Percentiles rank a stretch among this genome's conserved stretches.
Conservation (phyloP, 2,329 filamentous ascomycete species). For the Fusarium oxysporum region DNA sequence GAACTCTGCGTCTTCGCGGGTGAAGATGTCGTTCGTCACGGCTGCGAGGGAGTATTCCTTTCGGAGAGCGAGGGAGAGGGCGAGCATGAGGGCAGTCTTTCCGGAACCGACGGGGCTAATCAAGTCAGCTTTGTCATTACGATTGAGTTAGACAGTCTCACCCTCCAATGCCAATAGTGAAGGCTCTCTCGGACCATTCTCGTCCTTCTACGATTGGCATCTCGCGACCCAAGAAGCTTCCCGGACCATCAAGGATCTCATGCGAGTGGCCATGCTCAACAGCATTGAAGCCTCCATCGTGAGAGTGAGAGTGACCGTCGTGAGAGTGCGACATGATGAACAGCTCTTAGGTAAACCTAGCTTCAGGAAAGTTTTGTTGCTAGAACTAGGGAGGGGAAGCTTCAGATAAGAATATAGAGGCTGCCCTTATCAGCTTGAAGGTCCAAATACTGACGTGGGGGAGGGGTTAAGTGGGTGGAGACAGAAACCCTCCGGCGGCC, state of each 20-base stretch:
- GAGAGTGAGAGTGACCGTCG: constrained; percentile 68
- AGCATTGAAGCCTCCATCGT: constrained; percentile 63
- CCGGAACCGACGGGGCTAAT: constrained; percentile 91
- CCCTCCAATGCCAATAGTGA: constrained; percentile 98
- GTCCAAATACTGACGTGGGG: constrained; percentile 23
- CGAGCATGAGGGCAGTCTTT: constrained; percentile 97
- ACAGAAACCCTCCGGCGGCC: constrained; percentile 2
- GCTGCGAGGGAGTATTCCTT: constrained; percentile 87
- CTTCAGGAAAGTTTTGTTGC: background rate
- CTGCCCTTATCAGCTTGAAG: constrained; percentile 35
- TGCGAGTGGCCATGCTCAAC: constrained; percentile 93
- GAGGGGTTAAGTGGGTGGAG: constrained; percentile 18
- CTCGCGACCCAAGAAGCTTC: constrained; percentile 88
- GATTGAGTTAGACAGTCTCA: constrained; percentile 55
- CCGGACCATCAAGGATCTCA: constrained; percentile 93
- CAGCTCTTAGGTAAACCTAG: background rate
- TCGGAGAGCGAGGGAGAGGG: constrained; percentile 87
- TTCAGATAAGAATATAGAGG: constrained; percentile 11
- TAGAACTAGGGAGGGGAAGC: constrained; percentile 16
- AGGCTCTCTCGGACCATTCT: constrained; percentile 88
- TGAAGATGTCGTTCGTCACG: constrained; percentile 99
- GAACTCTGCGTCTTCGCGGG: constrained; percentile 97
- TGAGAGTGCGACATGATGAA: constrained; percentile 61
- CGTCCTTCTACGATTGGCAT: constrained; percentile 93
- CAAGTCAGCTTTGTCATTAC: background rate